Base-by-base conservation (phyloP, 805 yeast species). In the Yarrowia sp. region DNA sequence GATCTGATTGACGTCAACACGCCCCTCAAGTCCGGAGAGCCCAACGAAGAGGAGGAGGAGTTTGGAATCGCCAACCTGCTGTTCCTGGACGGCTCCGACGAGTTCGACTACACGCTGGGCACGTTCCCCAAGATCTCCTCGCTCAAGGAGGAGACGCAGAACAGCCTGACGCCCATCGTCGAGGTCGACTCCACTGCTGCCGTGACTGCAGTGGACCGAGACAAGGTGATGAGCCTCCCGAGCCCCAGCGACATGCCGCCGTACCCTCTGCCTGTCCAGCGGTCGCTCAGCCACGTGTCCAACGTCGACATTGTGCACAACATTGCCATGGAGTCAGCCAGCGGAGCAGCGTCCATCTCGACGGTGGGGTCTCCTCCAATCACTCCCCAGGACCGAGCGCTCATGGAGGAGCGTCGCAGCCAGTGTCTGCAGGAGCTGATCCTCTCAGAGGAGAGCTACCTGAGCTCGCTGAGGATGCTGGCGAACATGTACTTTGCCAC, bases 401-500 rank as follows among this genome's bases (percentile, higher is more conserved):
- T 51, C 22, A 55, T 55, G 61, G 61, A 55, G 22, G 47, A 55
- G 21, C 61, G 47, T 2, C 46, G 61, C 8, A 39, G 46, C 36
- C 35, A 29, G 38, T 55, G 61, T 29, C 24, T 58, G 1, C 53
- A 58, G 21, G 62, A 58, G 41, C 55, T 58, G n/a, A 58, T 58
- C 33, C 31, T 22, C 1, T 31, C 53, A 4, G 62, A 58, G 35
- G 62, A 58, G 27, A 58, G 44, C 6, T 58, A 58, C 14, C 24
- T 58, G 24, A 42, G 41, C 8, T 33, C 44, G 1, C 42, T 58
- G 9, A 13, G 42, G 14, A 41, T 58, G 39, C 33, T 58, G 41
- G 62, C 53, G 9, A 58, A 58, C 53, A 32, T 58, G 32, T 58
- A 58, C 21, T 35, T 58, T 41, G 62, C 53, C 13, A 58, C 62